A percentile compares a stretch with the other conserved stretches of the same genome.
Conservation (phyloP, 495 filamentous ascomycete species). For the Amniculicola lignicola region DNA sequence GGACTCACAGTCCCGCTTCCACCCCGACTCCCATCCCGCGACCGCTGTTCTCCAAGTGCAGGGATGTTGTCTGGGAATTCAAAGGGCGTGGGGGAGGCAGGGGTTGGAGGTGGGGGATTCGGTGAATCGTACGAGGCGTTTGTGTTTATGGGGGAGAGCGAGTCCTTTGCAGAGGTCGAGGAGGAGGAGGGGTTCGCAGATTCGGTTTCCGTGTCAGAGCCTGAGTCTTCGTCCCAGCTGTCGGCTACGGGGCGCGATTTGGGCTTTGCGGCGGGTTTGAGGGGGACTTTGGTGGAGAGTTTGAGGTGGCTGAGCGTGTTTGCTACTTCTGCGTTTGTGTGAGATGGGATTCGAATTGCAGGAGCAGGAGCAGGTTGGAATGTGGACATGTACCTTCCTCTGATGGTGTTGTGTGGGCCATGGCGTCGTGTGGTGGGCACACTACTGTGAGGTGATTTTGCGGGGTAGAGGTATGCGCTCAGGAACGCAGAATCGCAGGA, state of each 20-base stretch:
- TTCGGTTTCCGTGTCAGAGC: slow-evolving; percentile 47
- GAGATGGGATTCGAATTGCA: slow-evolving; percentile 15
- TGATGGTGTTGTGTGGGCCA: slow-evolving; percentile 27
- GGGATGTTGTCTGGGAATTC: slow-evolving; percentile 19
- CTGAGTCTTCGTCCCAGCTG: slow-evolving; percentile 80
- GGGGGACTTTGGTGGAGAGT: slow-evolving; percentile 43
- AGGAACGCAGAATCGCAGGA: no score
- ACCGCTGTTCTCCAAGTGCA: background rate
- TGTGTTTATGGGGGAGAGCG: slow-evolving; percentile 32
- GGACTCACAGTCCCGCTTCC: slow-evolving; percentile 22
- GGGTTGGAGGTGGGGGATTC: slow-evolving; percentile 28
- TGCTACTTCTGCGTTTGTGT: slow-evolving; percentile 25
- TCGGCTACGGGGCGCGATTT: slow-evolving; percentile 59
- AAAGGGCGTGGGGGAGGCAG: slow-evolving; percentile 32
- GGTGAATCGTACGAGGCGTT: slow-evolving; percentile 26
- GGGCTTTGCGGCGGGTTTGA: slow-evolving; percentile 34
- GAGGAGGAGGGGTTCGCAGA: slow-evolving; percentile 44
- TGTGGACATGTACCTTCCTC: slow-evolving; percentile 23
- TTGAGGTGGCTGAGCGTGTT: slow-evolving; percentile 33
- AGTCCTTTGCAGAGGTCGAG: slow-evolving; percentile 33
- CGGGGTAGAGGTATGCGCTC: no score
- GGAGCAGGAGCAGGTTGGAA: no score
- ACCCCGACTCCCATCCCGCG: background rate
- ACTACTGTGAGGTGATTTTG: background rate
- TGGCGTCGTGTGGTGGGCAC: background rate